These are phyloP conservation scores for Pleomassaria siparia DNA, from an alignment of 2,329 filamentous ascomycete genomes.

Conservation along the genomic window DNA sequence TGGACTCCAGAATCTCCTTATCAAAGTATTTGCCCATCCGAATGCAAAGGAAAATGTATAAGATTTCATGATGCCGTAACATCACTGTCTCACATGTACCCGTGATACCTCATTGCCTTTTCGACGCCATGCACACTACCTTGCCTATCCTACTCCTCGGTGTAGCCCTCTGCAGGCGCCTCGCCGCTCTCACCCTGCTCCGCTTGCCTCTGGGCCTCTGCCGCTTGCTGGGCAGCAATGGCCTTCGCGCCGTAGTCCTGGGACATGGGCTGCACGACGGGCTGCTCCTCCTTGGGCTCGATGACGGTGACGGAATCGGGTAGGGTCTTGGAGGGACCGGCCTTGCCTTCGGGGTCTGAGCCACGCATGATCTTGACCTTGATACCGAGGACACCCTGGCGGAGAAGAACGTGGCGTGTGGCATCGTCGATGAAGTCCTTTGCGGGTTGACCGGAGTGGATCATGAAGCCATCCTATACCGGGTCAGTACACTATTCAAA, in stretches of 20 bases:
- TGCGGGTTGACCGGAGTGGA: slow-evolving; percentile 99
- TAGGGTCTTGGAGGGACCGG: slow-evolving; percentile 93
- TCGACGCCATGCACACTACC: slow-evolving; percentile 1
- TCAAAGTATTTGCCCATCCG: slow-evolving; percentile 22
- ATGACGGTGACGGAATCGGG: slow-evolving; percentile 99
- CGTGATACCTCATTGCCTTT: slow-evolving; percentile 2
- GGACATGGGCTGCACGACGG: slow-evolving; percentile 90
- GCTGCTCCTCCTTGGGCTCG: slow-evolving; percentile 99
- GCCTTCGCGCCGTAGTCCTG: slow-evolving; percentile 99
- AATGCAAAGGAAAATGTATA: slow-evolving; percentile 23
- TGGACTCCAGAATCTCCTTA: slow-evolving; percentile 29
- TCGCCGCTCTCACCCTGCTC: slow-evolving; percentile 60
- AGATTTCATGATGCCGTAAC: slow-evolving; percentile 15
- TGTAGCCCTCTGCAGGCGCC: slow-evolving; percentile 36
- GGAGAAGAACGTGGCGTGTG: slow-evolving; percentile 98
- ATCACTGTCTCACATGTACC: slow-evolving; percentile 2
- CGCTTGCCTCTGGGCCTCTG: slow-evolving; percentile 60
- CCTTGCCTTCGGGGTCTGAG: slow-evolving; percentile 98
- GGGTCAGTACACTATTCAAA: slow-evolving; percentile 18
- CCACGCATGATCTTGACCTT: slow-evolving; percentile 99
- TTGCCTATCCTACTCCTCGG: slow-evolving; percentile 35
- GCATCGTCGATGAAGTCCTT: slow-evolving; percentile 99
- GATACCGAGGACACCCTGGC: slow-evolving; percentile 99
- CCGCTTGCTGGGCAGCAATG: slow-evolving; percentile 66
- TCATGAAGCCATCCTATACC: slow-evolving; percentile 93